These are phyloP conservation scores for Gigaspora rosea DNA, from an alignment of 192 early-diverging fungal species.

Conservation along the genomic window DNA sequence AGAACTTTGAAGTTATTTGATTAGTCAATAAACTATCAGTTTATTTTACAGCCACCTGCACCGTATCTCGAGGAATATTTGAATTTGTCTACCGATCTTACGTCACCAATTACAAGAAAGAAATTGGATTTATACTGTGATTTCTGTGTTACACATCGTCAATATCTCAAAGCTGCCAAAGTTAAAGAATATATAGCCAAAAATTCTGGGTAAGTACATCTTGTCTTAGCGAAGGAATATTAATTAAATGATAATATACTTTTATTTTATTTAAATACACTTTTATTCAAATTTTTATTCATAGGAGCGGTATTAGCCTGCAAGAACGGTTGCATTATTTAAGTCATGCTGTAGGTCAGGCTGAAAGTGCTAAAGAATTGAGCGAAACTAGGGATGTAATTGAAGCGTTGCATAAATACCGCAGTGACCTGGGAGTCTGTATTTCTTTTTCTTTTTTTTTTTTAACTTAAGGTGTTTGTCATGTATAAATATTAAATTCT, in stretches of 20 bases:
- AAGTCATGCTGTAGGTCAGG: constrained; percentile 11
- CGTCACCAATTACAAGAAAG: background rate
- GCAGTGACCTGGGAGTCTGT: background rate
- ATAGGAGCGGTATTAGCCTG: background rate
- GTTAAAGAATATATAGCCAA: constrained; percentile 27
- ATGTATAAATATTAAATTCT: background rate
- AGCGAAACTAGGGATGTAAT: constrained; percentile 1
- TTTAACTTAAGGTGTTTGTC: too few relatives aligned
- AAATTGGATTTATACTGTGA: constrained; percentile 33
- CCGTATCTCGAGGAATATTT: constrained; percentile 32
- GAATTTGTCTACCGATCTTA: background rate
- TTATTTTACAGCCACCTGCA: constrained; percentile 5
- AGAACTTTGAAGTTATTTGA: background rate
- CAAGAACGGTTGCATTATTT: constrained; percentile 22
- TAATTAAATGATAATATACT: background rate
- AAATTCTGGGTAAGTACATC: constrained; percentile 1
- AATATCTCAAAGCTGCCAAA: constrained; percentile 23
- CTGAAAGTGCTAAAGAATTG: constrained; percentile 18
- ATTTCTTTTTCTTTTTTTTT: background rate
- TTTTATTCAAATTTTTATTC: background rate
- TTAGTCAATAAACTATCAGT: background rate
- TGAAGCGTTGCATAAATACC: background rate
- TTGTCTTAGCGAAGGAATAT: too few relatives aligned
- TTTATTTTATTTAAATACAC: background rate
- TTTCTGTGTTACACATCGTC: constrained; percentile 10